Percentiles rank a stretch among this genome's conserved stretches.
Conservation (phyloP, 2,329 filamentous ascomycete species). For the Cucurbitaria berberidis region DNA sequence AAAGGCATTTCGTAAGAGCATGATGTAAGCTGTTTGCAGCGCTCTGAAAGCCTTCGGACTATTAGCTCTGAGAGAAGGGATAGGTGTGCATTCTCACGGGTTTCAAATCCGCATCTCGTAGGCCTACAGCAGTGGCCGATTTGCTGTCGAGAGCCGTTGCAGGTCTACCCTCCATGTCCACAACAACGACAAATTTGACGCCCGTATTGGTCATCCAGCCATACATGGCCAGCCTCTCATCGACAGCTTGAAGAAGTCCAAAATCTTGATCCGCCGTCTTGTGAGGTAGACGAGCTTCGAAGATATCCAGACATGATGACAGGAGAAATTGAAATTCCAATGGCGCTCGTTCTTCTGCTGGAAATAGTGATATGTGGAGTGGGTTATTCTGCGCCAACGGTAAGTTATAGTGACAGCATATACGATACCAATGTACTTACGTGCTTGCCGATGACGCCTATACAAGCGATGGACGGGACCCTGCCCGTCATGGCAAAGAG, state of each 20-base stretch:
- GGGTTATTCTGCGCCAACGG: constrained; percentile 79
- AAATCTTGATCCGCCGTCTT: constrained; percentile 81
- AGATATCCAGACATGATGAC: constrained; percentile 90
- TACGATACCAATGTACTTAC: constrained; percentile 57
- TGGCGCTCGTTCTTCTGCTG: constrained; percentile 72
- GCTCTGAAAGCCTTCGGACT: constrained; percentile 75
- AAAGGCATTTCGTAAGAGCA: constrained; percentile 90
- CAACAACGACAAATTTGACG: constrained; percentile 85
- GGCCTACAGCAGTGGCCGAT: constrained; percentile 62
- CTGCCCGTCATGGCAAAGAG: constrained; percentile 53
- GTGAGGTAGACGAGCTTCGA: constrained; percentile 80
- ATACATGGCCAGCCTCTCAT: constrained; percentile 91
- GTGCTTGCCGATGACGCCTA: constrained; percentile 92
- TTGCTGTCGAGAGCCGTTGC: constrained; percentile 45
- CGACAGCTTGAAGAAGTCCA: constrained; percentile 88
- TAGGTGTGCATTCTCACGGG: constrained; percentile 60
- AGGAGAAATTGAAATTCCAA: constrained; percentile 92
- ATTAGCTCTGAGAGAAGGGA: constrained; percentile 7
- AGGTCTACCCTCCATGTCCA: constrained; percentile 83
- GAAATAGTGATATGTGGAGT: constrained; percentile 89
- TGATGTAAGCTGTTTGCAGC: constrained; percentile 90
- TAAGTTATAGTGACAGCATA: constrained; percentile 14
- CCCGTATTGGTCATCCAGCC: constrained; percentile 97
- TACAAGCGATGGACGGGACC: constrained; percentile 80
- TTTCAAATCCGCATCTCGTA: constrained; percentile 87